These are phyloP conservation scores for Vitis vinifera DNA, from an alignment of 164 flowering plant species.

Conservation along the genomic window DNA sequence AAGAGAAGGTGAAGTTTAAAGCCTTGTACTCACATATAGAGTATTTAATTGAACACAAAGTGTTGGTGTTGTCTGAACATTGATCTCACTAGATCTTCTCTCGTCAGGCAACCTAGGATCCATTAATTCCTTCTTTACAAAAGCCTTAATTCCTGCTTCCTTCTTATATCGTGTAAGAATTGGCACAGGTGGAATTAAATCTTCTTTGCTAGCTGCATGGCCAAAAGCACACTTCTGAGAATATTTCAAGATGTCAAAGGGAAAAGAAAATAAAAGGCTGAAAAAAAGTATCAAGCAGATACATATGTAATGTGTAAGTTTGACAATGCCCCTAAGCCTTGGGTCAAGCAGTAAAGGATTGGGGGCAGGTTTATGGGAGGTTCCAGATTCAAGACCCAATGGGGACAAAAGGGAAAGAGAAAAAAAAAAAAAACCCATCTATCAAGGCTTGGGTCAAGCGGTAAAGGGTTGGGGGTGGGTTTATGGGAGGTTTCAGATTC, in stretches of 20 bases:
- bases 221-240: conserved; percentile 6
- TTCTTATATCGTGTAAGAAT: conserved; percentile 82
- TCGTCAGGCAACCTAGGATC: conserved; percentile 78
- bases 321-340: too few species aligned
- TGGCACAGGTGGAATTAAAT: conserved; percentile 90
- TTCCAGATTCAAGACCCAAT: too few species aligned
- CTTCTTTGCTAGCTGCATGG: conserved; percentile 80
- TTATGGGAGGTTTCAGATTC: too few species aligned
- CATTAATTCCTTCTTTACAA: conserved; percentile 81
- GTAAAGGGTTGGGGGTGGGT: too few species aligned
- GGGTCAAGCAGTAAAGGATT: too few species aligned
- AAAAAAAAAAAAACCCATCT: too few species aligned
- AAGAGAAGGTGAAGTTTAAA: conserved; percentile 1
- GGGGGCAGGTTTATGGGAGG: too few species aligned
- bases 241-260: background rate
- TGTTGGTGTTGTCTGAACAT: conserved; percentile 63
- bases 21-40: conserved; percentile 67
- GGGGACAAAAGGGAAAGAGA: too few species aligned
- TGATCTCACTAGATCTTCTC: conserved; percentile 66
- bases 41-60: conserved; percentile 93
- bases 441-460: too few species aligned
- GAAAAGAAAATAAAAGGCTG: too few species aligned
- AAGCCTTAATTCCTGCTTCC: conserved; percentile 90
- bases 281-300: too few species aligned
- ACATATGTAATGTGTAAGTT: too few species aligned